Conservation (phyloP, 352 stramenopile species). For the Phytopythium mirpurense region DNA sequence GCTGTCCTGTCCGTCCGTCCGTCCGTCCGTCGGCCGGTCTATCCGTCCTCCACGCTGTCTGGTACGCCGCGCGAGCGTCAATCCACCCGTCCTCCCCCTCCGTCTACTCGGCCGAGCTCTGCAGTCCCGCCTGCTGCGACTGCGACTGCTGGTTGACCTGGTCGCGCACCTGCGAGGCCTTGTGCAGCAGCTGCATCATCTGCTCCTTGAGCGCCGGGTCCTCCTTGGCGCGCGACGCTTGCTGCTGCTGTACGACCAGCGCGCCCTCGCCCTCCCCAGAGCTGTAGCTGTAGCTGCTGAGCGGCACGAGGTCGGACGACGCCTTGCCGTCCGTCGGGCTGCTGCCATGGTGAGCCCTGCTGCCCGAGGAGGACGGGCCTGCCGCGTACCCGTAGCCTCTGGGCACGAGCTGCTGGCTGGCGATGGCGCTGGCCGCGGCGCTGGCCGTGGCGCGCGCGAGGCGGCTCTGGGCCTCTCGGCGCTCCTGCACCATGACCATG, state of each 20-base stretch:
- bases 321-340: not conserved
- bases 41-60: too few relatives aligned
- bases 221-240: conserved; percentile 32
- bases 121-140: conserved; percentile 53
- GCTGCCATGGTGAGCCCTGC: too few relatives aligned
- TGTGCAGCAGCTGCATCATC: conserved; percentile 83
- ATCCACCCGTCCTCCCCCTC: not conserved
- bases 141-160: conserved; percentile 56
- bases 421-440: conserved; percentile 4
- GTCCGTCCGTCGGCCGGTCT: not conserved
- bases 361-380: not conserved
- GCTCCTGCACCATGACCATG: conserved; percentile 86
- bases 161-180: conserved; percentile 75
- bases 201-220: conserved; percentile 78
- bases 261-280: conserved; percentile 29
- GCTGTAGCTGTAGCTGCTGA: conserved; percentile 52
- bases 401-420: conserved; percentile 45
- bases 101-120: conserved; percentile 67
- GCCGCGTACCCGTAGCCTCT: conserved; percentile 7
- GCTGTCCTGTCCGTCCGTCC: too few relatives aligned
- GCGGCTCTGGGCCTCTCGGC: conserved; percentile 62
- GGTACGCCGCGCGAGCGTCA: not conserved
- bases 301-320: conserved; percentile 70
- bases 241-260: conserved; percentile 42
- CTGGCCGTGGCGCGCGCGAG: conserved; percentile 22